Evolutionary conservation across 495 filamentous ascomycete species (phyloP), one percentile per base, ranked within the genome.

Genomic region (Trichoderma reesei): DNA sequence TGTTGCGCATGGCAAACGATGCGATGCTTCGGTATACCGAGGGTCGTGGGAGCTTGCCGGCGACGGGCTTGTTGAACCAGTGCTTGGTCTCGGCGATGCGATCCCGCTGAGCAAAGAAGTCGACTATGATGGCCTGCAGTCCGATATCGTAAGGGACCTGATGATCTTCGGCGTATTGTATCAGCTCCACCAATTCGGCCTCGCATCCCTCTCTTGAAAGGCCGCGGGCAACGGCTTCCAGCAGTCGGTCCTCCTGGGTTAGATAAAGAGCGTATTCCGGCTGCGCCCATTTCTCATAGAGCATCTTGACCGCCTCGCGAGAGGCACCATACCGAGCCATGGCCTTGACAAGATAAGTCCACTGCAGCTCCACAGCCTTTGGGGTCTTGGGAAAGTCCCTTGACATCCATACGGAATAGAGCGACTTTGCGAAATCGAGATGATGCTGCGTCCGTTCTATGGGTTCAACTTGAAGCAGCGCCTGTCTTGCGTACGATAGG

Each of bases 11-110:
- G 8, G 76, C 73, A 62, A 78, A 80, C 20, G 41, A 73, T 16
- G 92, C 72, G 2, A 88, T 72, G 56, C 74, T 72, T 66, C 82
- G 76, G 16, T 87, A 82, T 37, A 73, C 71, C 18, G 73, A 66
- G 10, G 76, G 39, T 16, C 59, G 76, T 78, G 3, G 83, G 83
- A 44, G 72, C 68, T 41, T 68, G 60, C 67, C 72, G 4, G 74
- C 71, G 16, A 88, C 70, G 1, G 85, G 83, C 65, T 81, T 85
- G 37, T 81, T 73, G 70, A 86, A 93, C 88, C 88, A 91, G 18
- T 68, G 62, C 68, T 83, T 86, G 4, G 85, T 83, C 54, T 77
- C 77, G 13, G 76, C 72, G 14, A 88, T 64, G 60, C 85, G 75
- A 41, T 83, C 73, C 44, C 72, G 72, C 3, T 68, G 41, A 8